phyloP scores from a whole-genome alignment of 148 eudicot genomes.

The Amaranthus palmeri region DNA sequence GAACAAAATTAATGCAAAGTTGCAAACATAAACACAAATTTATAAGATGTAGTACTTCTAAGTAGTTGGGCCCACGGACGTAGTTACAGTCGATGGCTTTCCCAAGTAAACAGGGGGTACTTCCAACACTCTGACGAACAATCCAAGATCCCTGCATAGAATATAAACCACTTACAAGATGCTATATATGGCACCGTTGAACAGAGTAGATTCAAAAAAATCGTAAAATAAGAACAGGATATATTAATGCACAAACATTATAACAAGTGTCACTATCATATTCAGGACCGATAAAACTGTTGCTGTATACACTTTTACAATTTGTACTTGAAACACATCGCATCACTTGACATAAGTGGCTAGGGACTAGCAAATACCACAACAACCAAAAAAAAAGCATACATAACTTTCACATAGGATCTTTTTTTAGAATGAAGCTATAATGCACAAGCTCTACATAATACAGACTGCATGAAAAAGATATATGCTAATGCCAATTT shows the following conservation, averaged over 20 bases:
- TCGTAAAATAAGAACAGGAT: not conserved
- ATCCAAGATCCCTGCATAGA: slow-evolving; percentile 92
- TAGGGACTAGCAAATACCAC: not conserved
- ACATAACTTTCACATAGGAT: not conserved
- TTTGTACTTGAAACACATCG: not conserved
- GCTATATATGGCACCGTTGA: not conserved
- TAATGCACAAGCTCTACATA: too few species aligned
- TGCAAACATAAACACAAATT: not conserved
- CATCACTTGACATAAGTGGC: not conserved
- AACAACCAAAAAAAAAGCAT: not conserved
- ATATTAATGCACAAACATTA: not conserved
- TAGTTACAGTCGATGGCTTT: slow-evolving; percentile 98
- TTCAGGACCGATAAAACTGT: not conserved
- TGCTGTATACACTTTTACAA: not conserved
- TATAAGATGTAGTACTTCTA: slow-evolving; percentile 49
- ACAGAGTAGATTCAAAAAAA: not conserved
- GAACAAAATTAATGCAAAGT: not conserved
- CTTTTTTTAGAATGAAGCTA: not conserved
- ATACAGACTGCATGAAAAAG: too few species aligned
- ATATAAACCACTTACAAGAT: slow-evolving; percentile 8
- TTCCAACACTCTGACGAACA: slow-evolving; percentile 97
- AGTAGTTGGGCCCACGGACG: slow-evolving; percentile 84
- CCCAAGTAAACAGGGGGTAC: slow-evolving; percentile 91
- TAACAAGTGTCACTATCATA: not conserved
- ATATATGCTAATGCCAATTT: too few species aligned